phyloP scores from a whole-genome alignment of 2,329 filamentous ascomycete species.

The Purpureocillium lavendulum region DNA sequence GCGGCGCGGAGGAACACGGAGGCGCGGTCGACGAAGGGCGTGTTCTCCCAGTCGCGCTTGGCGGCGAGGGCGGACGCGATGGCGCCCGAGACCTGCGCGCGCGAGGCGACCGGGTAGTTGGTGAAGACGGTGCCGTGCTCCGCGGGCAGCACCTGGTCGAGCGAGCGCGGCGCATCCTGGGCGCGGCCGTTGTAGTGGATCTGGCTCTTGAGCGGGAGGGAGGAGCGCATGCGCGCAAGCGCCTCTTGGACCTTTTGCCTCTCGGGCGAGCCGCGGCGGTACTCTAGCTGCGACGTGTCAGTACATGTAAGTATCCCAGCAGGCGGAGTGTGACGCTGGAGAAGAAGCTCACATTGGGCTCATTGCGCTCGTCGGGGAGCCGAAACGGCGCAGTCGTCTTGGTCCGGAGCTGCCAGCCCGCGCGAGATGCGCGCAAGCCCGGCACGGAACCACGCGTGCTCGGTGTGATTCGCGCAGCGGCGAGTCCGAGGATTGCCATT shows the following conservation, averaged over 20 bases:
- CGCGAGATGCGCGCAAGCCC: too few species aligned
- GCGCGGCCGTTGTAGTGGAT: conserved; percentile 21
- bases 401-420: conserved; percentile 11
- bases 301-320: too few species aligned
- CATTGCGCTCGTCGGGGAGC: conserved; percentile 21
- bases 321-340: too few species aligned
- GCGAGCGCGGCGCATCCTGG: conserved; percentile 15
- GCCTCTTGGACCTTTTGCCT: conserved; percentile 19
- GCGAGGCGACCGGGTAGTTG: conserved; percentile 22
- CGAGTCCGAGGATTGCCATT: too few species aligned
- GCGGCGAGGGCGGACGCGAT: conserved; percentile 17
- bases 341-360: conserved; percentile 18
- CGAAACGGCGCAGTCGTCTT: conserved; percentile 20
- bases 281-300: conserved; percentile 15
- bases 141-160: conserved; percentile 23
- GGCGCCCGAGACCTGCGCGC: conserved; percentile 19
- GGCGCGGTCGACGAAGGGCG: conserved; percentile 23
- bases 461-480: too few species aligned
- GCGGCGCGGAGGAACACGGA: conserved; percentile 26
- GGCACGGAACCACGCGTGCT: too few species aligned
- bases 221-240: conserved; percentile 17
- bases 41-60: conserved; percentile 22
- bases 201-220: conserved; percentile 21
- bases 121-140: conserved; percentile 25
- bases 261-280: conserved; percentile 20